Base-by-base conservation (phyloP, 2,329 filamentous ascomycete species). In the Exophiala mesophila region DNA sequence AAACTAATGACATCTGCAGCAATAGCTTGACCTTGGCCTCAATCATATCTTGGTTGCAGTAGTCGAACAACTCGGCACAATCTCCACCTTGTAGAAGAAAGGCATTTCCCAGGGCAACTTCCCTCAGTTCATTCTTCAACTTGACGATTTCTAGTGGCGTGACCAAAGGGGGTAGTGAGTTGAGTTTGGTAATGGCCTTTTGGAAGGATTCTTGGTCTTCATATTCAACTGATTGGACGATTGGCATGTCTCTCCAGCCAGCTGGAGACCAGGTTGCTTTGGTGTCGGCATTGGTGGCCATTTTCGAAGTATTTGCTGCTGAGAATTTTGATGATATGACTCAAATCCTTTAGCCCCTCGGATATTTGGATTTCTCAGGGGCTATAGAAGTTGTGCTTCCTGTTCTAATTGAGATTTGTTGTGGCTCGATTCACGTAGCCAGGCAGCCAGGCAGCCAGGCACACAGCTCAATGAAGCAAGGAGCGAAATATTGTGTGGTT, bases 21-120 rank as follows among this genome's bases (percentile, higher is more conserved):
- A 98, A 76, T 18, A 98, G 78, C 69, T 97, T 97, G 65, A 97
- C 88, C 73, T 97, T 98, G 50, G 87, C 84, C 67, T 97, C 88
- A 55, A 98, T 96, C 53, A 85, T 84, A 10, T 78, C 77, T 62
- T 88, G 83, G 57, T 85, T 82, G 66, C 92, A 98, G 72, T 98
- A 98, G 65, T 92, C 88, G 59, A 98, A 98, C 7, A 97, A 77
- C 70, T 98, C 92, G 12, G 92, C 92, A 61, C 92, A 98, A 68
- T 98, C 92, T 34, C 68, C 92, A 47, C 92, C 92, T 69, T 98
- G 92, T 3, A 98, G 78, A 7, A 98, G 74, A 63, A 98, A 97
- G 9, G 90, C 87, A 53, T 90, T 88, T 23, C 92, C 92, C 24
- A 85, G 71, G 4, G 92, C 92, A 4, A 94, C 92, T 68, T 95